These are phyloP conservation scores for Chaetoceros muelleri DNA, from an alignment of 108 stramenopile species.

Conservation along the genomic window DNA sequence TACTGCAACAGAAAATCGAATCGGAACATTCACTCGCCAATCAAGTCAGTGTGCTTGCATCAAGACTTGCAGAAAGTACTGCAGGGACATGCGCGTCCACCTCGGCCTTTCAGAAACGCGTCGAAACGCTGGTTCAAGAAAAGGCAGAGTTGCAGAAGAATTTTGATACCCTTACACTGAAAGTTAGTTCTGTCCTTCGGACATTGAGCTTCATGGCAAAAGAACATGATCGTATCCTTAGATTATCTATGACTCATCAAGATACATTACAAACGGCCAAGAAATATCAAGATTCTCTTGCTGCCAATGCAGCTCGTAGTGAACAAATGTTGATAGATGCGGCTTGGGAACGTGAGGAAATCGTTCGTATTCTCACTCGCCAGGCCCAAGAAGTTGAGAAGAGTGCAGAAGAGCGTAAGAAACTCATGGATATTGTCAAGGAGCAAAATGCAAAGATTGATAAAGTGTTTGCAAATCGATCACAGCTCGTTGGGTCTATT, in stretches of 20 bases:
- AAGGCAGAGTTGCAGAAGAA: constrained; percentile 30
- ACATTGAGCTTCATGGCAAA: constrained; percentile 47
- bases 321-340: constrained; percentile 32
- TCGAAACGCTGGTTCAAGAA: constrained; percentile 42
- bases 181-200: constrained; percentile 36
- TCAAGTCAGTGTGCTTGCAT: constrained; percentile 49
- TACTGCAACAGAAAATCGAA: constrained; percentile 63
- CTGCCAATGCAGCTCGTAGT: constrained; percentile 36
- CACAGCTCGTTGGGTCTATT: constrained; percentile 34
- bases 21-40: constrained; percentile 47
- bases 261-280: constrained; percentile 27
- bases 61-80: constrained; percentile 38
- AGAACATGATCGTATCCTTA: constrained; percentile 55
- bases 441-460: constrained; percentile 30
- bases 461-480: constrained; percentile 26
- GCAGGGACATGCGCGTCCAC: constrained; percentile 19
- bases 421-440: constrained; percentile 29
- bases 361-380: constrained; percentile 33
- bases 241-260: constrained; percentile 41
- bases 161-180: constrained; percentile 33
- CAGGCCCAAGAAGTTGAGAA: constrained; percentile 40
- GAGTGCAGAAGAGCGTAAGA: constrained; percentile 28
- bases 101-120: constrained; percentile 15
- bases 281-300: constrained; percentile 35
- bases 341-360: constrained; percentile 42